Percentiles rank a stretch among this genome's conserved stretches.
Conservation (phyloP, 305 asterid genomes). For the Plantago lanceolata region DNA sequence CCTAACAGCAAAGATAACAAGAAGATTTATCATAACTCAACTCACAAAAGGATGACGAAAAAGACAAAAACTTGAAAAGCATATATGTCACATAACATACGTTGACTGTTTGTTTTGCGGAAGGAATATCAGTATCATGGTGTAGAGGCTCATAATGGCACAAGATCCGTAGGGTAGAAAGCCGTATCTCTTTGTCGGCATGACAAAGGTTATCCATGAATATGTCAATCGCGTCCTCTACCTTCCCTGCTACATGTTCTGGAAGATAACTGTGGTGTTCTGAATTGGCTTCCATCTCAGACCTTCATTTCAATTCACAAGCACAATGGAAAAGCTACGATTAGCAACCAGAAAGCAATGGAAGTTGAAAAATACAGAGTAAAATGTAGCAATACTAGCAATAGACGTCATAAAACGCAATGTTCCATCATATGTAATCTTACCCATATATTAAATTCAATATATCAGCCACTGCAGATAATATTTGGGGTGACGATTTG, state of each 20-base stretch:
- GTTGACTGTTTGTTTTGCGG: slow-evolving; percentile 36
- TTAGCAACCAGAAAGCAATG: slow-evolving; percentile 23
- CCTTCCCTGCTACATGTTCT: slow-evolving; percentile 41
- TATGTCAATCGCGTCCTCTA: slow-evolving; percentile 44
- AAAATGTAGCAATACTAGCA: neutral
- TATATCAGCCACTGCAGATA: slow-evolving; percentile 75
- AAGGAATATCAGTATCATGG: slow-evolving; percentile 30
- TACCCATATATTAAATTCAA: slow-evolving; percentile 67
- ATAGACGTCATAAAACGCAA: neutral
- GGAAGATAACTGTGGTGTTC: slow-evolving; percentile 43
- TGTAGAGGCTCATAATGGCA: slow-evolving; percentile 65
- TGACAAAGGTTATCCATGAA: slow-evolving; percentile 68
- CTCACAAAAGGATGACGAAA: neutral
- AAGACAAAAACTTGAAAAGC: slow-evolving; percentile 5
- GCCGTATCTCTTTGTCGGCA: slow-evolving; percentile 58
- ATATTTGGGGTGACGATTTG: slow-evolving; percentile 59
- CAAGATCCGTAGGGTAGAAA: slow-evolving; percentile 71
- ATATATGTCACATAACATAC: slow-evolving; percentile 34
- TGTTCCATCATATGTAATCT: slow-evolving; percentile 17
- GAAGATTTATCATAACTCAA: slow-evolving; percentile 16
- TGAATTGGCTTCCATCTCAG: slow-evolving; percentile 32
- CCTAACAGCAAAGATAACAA: slow-evolving; percentile 42
- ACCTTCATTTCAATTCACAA: slow-evolving; percentile 40
- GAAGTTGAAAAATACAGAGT: slow-evolving; percentile 12
- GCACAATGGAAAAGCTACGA: slow-evolving; percentile 18